Base-by-base conservation (phyloP, 148 eudicot genomes). In the Rhododendron mucronatum region DNA sequence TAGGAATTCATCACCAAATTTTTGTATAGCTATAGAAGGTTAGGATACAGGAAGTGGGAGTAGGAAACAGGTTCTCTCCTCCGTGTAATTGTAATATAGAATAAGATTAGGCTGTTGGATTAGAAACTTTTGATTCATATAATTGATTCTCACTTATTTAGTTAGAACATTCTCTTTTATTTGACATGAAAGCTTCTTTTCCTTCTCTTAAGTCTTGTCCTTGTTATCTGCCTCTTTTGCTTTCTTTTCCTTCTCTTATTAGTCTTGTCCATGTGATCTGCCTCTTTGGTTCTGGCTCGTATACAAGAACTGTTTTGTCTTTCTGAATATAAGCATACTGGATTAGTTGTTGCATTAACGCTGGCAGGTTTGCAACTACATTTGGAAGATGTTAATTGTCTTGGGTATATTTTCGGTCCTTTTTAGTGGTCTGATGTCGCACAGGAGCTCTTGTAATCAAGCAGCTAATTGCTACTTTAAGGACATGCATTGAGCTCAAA, bases 11-110 rank as follows among this genome's bases (percentile, higher is more conserved):
- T 55, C 47, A 18, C 20, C 15, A 81, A 55, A 33, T 55, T 81
- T 37, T 55, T 81, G 83, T 81, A 81, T 81, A 33, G 51, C 53
- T 15, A 23, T 28, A 81, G 83, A 55, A 55, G 71, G 69, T 55
- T 55, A 81, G 83, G 83, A 81, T 81, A 37, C 41, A 81, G 37
- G 83, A 30, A 55, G 69, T 53, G 69, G 16, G 63, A 30, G 83
- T 81, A 81, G 83, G 67, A 81, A 65, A 53, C 65, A 51, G 44
- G 47, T 30, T 39, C 47, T 78, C 51, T 76, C 47, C 14, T 13
- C 35, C 35, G n/a, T 51, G 67, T 61, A 35, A 81, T 57, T 81
- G 83, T 81, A 81, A 81, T 55, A 35, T 55, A 55, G 35, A 81
- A 55, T 39, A 10, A 33, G 14, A 55, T 8, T 33, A 57, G 83